Conservation (phyloP, 345 rosid species). For the Syzygium oleosum region DNA sequence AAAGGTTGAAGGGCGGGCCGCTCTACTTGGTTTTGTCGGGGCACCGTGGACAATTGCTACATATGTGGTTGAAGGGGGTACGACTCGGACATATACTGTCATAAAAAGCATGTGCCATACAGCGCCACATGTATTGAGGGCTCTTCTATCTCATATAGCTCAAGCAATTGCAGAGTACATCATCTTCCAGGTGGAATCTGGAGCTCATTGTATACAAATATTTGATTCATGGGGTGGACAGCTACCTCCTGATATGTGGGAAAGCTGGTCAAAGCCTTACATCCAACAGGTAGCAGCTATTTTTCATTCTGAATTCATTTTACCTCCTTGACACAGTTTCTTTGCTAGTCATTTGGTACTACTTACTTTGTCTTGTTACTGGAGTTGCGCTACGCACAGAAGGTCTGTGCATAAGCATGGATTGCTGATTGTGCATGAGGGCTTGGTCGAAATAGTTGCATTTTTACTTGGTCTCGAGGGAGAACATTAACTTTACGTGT, state of each 20-base stretch:
- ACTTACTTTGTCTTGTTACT: background rate
- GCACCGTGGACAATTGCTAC: conserved; percentile 98
- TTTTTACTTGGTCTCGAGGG: background rate
- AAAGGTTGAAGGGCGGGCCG: conserved; percentile 70
- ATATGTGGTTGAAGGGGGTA: conserved; percentile 86
- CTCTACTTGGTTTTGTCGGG: conserved; percentile 84
- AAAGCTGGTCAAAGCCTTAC: conserved; percentile 79
- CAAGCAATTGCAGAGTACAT: conserved; percentile 67
- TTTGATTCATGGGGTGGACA: conserved; percentile 99
- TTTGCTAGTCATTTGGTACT: background rate
- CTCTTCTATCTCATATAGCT: conserved; percentile 75
- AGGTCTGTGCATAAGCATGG: background rate
- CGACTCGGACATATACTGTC: conserved; percentile 67
- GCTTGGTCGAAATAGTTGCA: background rate
- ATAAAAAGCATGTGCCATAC: conserved; percentile 90
- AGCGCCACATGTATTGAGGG: conserved; percentile 60
- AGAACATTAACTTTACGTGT: background rate
- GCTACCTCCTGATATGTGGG: conserved; percentile 87
- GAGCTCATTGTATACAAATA: conserved; percentile 92
- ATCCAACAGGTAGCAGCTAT: conserved; percentile 51
- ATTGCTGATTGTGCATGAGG: background rate
- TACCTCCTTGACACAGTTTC: background rate
- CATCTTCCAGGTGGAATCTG: conserved; percentile 80
- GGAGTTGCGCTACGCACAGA: background rate
- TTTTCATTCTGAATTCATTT: background rate